Percentiles rank a stretch among this genome's conserved stretches.
Evolutionary conservation across 345 rosid genomes (phyloP).

Genomic region (Alliaria petiolata): DNA sequence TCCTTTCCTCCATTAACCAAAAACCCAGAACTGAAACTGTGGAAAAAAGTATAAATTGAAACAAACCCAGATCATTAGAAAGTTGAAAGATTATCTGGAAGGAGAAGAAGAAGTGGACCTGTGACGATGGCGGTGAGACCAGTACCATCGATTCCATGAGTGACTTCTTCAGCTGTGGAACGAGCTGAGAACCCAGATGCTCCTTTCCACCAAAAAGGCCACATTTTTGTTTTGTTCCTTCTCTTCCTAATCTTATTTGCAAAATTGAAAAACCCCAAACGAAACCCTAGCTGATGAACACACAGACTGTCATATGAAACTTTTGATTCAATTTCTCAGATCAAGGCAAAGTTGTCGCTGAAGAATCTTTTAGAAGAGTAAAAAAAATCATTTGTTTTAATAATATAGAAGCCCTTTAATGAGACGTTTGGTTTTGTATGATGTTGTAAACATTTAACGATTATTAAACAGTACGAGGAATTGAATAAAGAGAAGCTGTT

Average conservation of each 20-base stretch:
- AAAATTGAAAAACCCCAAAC: not conserved
- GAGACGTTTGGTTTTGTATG: no score
- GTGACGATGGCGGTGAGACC: slow-evolving; percentile 82
- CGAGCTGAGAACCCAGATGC: slow-evolving; percentile 73
- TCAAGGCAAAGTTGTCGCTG: no score
- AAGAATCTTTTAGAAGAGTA: no score
- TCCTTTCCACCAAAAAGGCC: slow-evolving; percentile 58
- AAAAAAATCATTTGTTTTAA: no score
- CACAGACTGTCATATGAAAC: not conserved
- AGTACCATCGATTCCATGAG: slow-evolving; percentile 64
- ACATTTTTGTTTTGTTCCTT: slow-evolving; percentile 32
- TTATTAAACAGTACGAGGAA: not conserved
- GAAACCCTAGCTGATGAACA: slow-evolving; percentile 8
- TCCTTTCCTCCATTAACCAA: not conserved
- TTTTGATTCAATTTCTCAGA: not conserved
- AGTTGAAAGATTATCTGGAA: not conserved
- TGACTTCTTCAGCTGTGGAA: slow-evolving; percentile 82
- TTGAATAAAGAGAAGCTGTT: not conserved
- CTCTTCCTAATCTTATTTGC: not conserved
- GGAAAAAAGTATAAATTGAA: not conserved
- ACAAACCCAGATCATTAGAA: not conserved
- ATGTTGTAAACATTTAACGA: no score
- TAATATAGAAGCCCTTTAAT: no score
- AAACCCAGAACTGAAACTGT: not conserved
- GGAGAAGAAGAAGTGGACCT: slow-evolving; percentile 49